Conservation (phyloP, 1,284 basidiomycete species). For the Leucoagaricus sp. region DNA sequence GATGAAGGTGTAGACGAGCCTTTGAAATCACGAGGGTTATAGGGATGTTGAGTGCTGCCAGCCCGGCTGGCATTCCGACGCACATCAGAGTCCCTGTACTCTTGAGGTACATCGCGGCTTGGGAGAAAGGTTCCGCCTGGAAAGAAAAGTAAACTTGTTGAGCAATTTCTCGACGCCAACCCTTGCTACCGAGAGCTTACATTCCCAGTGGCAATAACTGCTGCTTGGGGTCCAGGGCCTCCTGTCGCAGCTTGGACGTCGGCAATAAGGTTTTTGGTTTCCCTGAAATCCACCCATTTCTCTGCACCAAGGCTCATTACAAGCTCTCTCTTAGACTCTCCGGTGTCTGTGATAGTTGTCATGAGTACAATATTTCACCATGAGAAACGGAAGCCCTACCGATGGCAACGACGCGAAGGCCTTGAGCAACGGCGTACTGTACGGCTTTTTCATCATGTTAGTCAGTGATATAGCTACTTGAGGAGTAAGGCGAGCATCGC, state of each 20-base stretch:
- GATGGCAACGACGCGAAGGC: constrained; percentile 72
- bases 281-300: constrained; percentile 72
- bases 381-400: constrained; percentile 35
- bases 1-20: constrained; percentile 27
- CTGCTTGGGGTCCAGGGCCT: constrained; percentile 68
- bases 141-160: not conserved
- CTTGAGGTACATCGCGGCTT: constrained; percentile 66
- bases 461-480: not conserved
- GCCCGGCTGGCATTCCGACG: constrained; percentile 56
- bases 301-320: constrained; percentile 64
- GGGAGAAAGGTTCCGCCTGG: constrained; percentile 56
- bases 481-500: constrained; percentile 1
- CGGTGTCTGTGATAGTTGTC: constrained; percentile 48
- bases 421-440: constrained; percentile 68
- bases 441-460: constrained; percentile 39
- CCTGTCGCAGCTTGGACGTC: constrained; percentile 59
- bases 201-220: constrained; percentile 52
- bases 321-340: constrained; percentile 64
- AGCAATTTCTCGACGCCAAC: not conserved
- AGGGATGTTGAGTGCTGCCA: constrained; percentile 43
- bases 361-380: not conserved
- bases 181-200: constrained; percentile 29
- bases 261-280: constrained; percentile 44
- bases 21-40: constrained; percentile 61
- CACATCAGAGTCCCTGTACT: constrained; percentile 58